Evolutionary conservation across 768 basidiomycete species (phyloP).

Genomic region (Obba rivulosa): DNA sequence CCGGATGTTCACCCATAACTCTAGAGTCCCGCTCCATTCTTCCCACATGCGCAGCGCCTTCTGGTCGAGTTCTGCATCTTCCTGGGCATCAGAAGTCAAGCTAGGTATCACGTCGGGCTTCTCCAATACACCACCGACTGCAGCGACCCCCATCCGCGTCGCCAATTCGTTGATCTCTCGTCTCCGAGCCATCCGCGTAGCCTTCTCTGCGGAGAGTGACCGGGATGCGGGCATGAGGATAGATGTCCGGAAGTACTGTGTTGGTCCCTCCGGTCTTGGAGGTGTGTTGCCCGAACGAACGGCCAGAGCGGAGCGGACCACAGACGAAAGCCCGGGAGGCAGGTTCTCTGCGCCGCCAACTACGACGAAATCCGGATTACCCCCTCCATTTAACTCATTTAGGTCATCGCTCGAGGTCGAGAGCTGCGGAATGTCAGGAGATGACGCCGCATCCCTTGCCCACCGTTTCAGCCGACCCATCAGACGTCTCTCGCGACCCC

Average conservation of each 20-base stretch:
- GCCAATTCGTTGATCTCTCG: conserved; percentile 76
- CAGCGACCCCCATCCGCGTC: conserved; percentile 79
- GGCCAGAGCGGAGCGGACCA: conserved; percentile 22
- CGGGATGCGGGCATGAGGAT: conserved; percentile 62
- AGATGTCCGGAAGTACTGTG: conserved; percentile 61
- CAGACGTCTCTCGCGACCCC: conserved; percentile 67
- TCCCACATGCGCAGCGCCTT: conserved; percentile 37
- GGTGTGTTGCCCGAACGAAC: conserved; percentile 6
- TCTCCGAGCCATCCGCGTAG: conserved; percentile 54
- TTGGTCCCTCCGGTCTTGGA: conserved; percentile 21
- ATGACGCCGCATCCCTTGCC: conserved; percentile 55
- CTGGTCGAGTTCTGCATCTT: no score
- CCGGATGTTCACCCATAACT: conserved; percentile 64
- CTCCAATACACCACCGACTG: conserved; percentile 64
- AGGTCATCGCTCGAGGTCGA: conserved; percentile 32
- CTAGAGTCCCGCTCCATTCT: conserved; percentile 67
- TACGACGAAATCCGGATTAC: conserved; percentile 36
- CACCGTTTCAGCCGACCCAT: conserved; percentile 67
- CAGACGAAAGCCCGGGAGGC: conserved; percentile 29
- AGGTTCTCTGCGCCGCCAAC: conserved; percentile 38
- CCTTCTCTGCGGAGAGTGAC: conserved; percentile 47
- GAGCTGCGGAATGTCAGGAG: conserved; percentile 58
- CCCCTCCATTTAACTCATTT: conserved; percentile 22
- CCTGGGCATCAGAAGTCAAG: no score
- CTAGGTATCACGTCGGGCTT: conserved; percentile 20